phyloP scores from a whole-genome alignment of 1,284 basidiomycete genomes.

The Apiotrichum brassicae region DNA sequence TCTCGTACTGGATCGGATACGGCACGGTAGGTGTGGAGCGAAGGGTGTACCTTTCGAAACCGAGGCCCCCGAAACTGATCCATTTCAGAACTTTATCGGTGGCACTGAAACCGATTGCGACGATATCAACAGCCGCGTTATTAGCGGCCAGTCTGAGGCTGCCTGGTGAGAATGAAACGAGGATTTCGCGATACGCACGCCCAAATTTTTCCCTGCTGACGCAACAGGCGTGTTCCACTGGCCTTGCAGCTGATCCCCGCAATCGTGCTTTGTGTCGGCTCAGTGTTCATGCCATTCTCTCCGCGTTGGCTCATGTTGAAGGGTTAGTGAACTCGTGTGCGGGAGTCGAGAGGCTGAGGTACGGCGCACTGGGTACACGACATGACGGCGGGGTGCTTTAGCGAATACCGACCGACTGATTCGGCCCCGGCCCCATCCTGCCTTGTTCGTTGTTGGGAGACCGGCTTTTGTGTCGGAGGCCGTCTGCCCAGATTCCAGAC shows the following conservation, averaged over 20 bases:
- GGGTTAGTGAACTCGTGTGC: no score
- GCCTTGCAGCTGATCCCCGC: conserved; percentile 36
- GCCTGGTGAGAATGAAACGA: conserved; percentile 18
- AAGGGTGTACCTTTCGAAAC: conserved; percentile 19
- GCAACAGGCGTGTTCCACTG: conserved; percentile 11
- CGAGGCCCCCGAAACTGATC: conserved; percentile 24
- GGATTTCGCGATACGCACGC: no score
- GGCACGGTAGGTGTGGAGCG: conserved; percentile 8
- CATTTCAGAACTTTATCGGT: conserved; percentile 6
- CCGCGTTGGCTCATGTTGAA: conserved; percentile 25
- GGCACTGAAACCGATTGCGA: conserved; percentile 13
- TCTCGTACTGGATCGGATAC: conserved; percentile 42
- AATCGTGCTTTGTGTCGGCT: conserved; percentile 22
- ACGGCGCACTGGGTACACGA: no score
- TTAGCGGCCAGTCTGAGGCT: conserved; percentile 26
- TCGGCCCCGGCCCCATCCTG: no score
- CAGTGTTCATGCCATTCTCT: conserved; percentile 25
- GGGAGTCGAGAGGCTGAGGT: no score
- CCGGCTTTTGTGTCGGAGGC: no score
- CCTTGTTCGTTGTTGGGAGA: no score
- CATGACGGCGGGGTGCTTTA: no score
- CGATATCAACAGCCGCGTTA: conserved; percentile 21
- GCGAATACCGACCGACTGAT: no score
- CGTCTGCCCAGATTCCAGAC: no score
- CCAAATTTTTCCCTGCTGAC: no score